Base-by-base conservation (phyloP, 148 eudicot genomes). In the Diospyros kaki region DNA sequence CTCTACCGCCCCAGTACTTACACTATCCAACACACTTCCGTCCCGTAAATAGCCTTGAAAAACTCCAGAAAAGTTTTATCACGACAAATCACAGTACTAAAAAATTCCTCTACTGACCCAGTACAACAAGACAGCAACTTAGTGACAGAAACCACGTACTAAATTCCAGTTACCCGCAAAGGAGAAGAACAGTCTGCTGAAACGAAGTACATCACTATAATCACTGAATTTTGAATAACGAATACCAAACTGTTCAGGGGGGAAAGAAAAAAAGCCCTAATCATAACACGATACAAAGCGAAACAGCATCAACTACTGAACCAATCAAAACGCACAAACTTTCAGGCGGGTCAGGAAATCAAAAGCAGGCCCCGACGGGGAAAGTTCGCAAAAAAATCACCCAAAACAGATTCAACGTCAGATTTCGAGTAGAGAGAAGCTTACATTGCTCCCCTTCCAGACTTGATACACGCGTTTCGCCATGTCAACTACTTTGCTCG, bases 391-490 rank as follows among this genome's bases (percentile, higher is more conserved):
- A 4, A 58, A 67, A 68, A 60, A 1, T 28, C 54, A 72, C 38
- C 38, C 15, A 59, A 72, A 60, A 52, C 52, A 48, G 7, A 38
- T 7, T 44, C 13, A 77, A 72, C 68, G 8, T 48, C 28, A 28
- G 28, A 28, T 28, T 17, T 3, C 4, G 45, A 44, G 2, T 48
- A 3, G n/a, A 68, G 70, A 41, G 63, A 72, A 56, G 76, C 90
- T 90, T 70, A 93, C 97, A 87, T 93, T 93, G 83, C 84, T 89
- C 55, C 97, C 52, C 8, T 48, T 48, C 52, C 52, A 48, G 8
- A 48, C 52, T 48, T 48, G 52, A 8, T 48, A 48, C 4, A 48
- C 52, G 52, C 52, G 52, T 8, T 48, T 48, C 4, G 52, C 52
- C 52, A 48, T 48, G 52, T 8, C 6, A 48, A 48, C 52, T 4